These are phyloP conservation scores for Alliaria petiolata DNA, from an alignment of 345 rosid species.

Conservation along the genomic window DNA sequence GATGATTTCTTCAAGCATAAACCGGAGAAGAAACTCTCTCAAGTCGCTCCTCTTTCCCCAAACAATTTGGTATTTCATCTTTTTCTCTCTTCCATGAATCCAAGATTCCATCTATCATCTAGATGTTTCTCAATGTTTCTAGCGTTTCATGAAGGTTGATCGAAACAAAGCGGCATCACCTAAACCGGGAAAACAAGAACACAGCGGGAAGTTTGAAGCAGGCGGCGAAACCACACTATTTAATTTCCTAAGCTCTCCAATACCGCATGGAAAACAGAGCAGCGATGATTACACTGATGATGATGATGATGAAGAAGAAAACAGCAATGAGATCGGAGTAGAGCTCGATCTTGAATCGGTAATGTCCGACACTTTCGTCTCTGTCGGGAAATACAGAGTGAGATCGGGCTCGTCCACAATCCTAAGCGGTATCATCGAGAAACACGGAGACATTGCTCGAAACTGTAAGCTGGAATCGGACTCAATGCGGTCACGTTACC, in stretches of 20 bases:
- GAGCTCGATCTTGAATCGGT: constrained; percentile 49
- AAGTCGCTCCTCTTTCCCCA: constrained; percentile 9
- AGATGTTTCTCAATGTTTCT: constrained; percentile 1
- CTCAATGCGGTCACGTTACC: constrained; percentile 63
- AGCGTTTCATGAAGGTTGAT: constrained; percentile 7
- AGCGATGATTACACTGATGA: constrained; percentile 17
- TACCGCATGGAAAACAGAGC: constrained; percentile 4
- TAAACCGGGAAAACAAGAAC: constrained; percentile 20
- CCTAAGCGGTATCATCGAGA: constrained; percentile 49
- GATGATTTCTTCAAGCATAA: constrained; percentile 44
- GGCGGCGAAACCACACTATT: neutral
- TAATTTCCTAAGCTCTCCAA: constrained; percentile 15
- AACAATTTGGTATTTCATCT: constrained; percentile 19
- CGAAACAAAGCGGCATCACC: neutral
- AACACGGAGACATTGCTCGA: constrained; percentile 74
- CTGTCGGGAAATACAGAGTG: constrained; percentile 71
- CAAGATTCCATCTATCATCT: neutral
- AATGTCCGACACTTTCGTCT: constrained; percentile 56
- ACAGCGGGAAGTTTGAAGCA: neutral
- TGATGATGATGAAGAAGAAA: constrained; percentile 35
- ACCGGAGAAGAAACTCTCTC: constrained; percentile 33
- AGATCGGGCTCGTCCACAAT: constrained; percentile 45
- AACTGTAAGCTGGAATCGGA: constrained; percentile 60
- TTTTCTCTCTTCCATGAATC: neutral
- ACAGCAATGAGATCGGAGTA: constrained; percentile 23